Conservation (phyloP, 2,329 filamentous ascomycete genomes). For the Herpotrichia juniperi region DNA sequence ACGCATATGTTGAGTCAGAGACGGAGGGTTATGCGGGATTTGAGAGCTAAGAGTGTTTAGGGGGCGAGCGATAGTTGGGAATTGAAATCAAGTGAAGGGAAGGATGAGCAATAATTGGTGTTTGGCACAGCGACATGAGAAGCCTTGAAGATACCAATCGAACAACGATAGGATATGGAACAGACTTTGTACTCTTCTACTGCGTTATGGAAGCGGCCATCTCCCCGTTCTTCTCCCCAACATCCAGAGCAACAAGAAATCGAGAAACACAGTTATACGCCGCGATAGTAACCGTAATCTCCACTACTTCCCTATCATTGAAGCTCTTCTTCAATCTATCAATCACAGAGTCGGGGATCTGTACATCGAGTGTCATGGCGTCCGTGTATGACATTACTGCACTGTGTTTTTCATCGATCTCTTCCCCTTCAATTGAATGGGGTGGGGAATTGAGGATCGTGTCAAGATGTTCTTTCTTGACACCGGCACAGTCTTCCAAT, state of each 20-base stretch:
- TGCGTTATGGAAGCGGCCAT: constrained; percentile 14
- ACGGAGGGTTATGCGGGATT: constrained; percentile 74
- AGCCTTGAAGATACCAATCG: too few relatives aligned
- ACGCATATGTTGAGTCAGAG: constrained; percentile 95
- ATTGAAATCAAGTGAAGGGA: background rate
- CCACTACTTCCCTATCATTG: constrained; percentile 74
- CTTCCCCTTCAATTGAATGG: constrained; percentile 5
- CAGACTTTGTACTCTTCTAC: too few relatives aligned
- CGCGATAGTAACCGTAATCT: constrained; percentile 79
- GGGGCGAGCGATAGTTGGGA: background rate
- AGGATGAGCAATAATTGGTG: background rate
- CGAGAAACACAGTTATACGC: constrained; percentile 86
- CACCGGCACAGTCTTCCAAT: constrained; percentile 64
- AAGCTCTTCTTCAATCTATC: constrained; percentile 66
- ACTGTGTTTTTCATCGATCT: constrained; percentile 66
- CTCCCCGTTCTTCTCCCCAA: constrained; percentile 50
- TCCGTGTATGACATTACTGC: constrained; percentile 77
- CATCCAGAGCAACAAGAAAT: constrained; percentile 82
- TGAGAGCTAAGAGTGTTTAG: constrained; percentile 45
- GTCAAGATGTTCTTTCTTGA: constrained; percentile 58
- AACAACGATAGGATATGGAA: too few relatives aligned
- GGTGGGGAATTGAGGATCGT: constrained; percentile 31
- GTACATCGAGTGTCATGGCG: constrained; percentile 79
- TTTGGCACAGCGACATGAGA: background rate
- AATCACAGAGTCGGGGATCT: constrained; percentile 73